Base-by-base conservation (phyloP, 345 rosid species). In the Syzygium oleosum region DNA sequence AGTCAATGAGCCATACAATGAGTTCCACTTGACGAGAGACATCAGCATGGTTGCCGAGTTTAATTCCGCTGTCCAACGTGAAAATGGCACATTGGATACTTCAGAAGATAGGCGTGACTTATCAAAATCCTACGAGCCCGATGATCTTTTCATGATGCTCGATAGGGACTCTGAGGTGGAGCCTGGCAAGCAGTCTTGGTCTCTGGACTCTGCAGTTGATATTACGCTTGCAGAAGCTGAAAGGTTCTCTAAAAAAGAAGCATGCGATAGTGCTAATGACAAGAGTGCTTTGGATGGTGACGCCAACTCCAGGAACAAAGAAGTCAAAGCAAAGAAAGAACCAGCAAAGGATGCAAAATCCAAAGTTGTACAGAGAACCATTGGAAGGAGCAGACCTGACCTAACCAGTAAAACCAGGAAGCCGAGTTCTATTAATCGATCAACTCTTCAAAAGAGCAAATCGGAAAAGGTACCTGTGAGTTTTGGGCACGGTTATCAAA, bases 361-460 rank as follows among this genome's bases (percentile, higher is more conserved):
- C 84, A 95, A 91, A 91, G 89, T 85, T 86, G 61, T 83, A 5
- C 87, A 78, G 7, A 88, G 93, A 89, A 85, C 90, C 84, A 13
- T 56, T 11, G 90, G 87, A 85, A 94, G 86, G 63, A 91, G 79
- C 86, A 94, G 84, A 86, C 83, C 90, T 17, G 94, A 90, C 86
- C 88, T 86, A 49, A 31, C 91, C 78, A 84, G 92, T 19, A 93
- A 84, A 90, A 89, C 88, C 84, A 93, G 88, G 92, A 96, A 92
- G 89, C 92, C 93, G 27, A 88, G 94, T 61, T 85, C 89, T 31
- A 91, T 90, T 85, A 93, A 88, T 90, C 93, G 96, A 90, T 88
- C 97, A 21, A 55, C 89, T 85, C 91, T 89, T 89, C 98, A 92
- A 87, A 97, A 97, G 94, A 95, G 95, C 95, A 97, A 94, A 91